These are phyloP conservation scores for Boletus barrowsii DNA, from an alignment of 768 basidiomycete species.

Conservation along the genomic window DNA sequence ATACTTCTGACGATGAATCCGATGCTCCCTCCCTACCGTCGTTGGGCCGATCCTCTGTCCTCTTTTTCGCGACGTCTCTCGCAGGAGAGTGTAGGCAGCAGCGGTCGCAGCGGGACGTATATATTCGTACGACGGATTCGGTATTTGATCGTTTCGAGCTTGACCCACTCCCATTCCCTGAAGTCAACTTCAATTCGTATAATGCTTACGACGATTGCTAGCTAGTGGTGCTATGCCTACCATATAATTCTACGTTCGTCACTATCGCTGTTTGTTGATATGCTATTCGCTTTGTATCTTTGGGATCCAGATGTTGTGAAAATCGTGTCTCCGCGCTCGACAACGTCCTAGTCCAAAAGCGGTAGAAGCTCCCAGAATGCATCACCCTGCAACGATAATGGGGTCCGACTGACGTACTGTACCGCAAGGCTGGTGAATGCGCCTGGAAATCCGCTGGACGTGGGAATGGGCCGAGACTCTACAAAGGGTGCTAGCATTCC, in stretches of 20 bases:
- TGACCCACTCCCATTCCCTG: constrained; percentile 69
- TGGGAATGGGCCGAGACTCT: constrained; percentile 46
- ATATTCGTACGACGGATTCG: constrained; percentile 55
- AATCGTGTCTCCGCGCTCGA: no score
- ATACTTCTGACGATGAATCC: constrained; percentile 83
- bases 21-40: constrained; percentile 66
- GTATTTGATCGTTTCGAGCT: constrained; percentile 65
- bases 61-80: constrained; percentile 49
- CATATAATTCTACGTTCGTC: constrained; percentile 25
- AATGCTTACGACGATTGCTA: constrained; percentile 67
- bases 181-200: constrained; percentile 45
- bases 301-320: background rate
- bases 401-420: constrained; percentile 41
- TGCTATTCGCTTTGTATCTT: constrained; percentile 31
- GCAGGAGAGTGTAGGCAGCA: constrained; percentile 48
- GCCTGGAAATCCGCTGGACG: constrained; percentile 47
- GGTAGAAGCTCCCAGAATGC: constrained; percentile 26
- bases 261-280: constrained; percentile 23
- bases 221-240: constrained; percentile 44
- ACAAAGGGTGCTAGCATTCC: constrained; percentile 45
- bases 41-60: constrained; percentile 53
- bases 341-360: background rate
- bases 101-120: constrained; percentile 55
- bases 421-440: constrained; percentile 69
- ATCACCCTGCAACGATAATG: constrained; percentile 17